Evolutionary conservation across 140 eudicot species (phyloP).

Genomic region (Erigeron philadelphicus): DNA sequence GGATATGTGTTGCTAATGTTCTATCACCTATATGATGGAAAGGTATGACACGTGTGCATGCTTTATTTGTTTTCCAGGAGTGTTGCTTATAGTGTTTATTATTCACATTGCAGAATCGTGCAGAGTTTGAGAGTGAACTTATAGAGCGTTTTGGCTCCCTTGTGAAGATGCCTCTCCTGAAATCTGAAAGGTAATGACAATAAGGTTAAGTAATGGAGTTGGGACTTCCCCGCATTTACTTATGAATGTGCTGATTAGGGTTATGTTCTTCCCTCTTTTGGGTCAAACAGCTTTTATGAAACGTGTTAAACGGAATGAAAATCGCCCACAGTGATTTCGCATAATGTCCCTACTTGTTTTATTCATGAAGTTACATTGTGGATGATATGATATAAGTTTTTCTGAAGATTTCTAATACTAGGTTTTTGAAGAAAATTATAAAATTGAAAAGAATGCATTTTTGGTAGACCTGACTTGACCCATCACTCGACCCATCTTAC

Average conservation of each 20-base stretch:
- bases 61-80: not conserved
- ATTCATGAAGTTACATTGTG: no score
- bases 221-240: not conserved
- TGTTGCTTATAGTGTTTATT: not conserved
- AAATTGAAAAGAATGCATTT: no score
- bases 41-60: slow-evolving; percentile 43
- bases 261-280: not conserved
- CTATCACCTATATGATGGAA: slow-evolving; percentile 91
- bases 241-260: not conserved
- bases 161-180: slow-evolving; percentile 89
- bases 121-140: slow-evolving; percentile 77
- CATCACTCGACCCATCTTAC: no score
- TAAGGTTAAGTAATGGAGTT: not conserved
- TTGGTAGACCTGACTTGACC: no score
- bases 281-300: not conserved
- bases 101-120: slow-evolving; percentile 49
- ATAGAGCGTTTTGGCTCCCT: slow-evolving; percentile 90
- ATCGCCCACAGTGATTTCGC: no score
- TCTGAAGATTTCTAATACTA: no score
- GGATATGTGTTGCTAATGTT: slow-evolving; percentile 91
- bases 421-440: no score
- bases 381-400: no score
- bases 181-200: slow-evolving; percentile 54
- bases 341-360: no score
- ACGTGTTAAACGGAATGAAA: not conserved